A percentile compares a stretch with the other conserved stretches of the same genome.
phyloP scores from a whole-genome alignment of 2,329 filamentous ascomycete species.

The Phialocephala subalpina region DNA sequence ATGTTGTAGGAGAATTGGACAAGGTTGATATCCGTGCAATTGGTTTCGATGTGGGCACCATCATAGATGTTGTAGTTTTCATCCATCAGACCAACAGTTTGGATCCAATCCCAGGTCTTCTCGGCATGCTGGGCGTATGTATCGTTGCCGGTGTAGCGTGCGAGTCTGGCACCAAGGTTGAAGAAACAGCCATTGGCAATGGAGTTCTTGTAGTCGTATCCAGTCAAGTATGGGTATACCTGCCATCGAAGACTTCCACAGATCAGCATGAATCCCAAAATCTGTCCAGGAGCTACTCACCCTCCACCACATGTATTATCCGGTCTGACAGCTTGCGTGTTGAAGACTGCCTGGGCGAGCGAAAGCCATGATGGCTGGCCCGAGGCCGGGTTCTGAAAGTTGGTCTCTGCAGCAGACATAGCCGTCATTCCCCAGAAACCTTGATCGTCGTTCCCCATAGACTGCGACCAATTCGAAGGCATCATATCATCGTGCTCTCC shows the following conservation, averaged over 20 bases:
- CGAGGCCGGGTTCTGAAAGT: slow-evolving; percentile 72
- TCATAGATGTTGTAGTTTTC: slow-evolving; percentile 63
- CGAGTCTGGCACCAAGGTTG: slow-evolving; percentile 74
- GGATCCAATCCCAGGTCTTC: slow-evolving; percentile 73
- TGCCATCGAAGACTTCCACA: slow-evolving; percentile 74
- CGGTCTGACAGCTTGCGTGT: slow-evolving; percentile 78
- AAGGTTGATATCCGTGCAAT: slow-evolving; percentile 61
- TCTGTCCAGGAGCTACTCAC: slow-evolving; percentile 29
- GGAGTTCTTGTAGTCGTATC: slow-evolving; percentile 71
- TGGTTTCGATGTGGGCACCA: slow-evolving; percentile 54
- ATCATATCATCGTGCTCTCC: slow-evolving; percentile 65
- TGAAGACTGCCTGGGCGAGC: slow-evolving; percentile 81
- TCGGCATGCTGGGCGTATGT: slow-evolving; percentile 83
- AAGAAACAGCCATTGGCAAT: slow-evolving; percentile 76
- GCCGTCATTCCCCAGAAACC: slow-evolving; percentile 86
- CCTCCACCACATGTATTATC: slow-evolving; percentile 76
- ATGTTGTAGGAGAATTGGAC: slow-evolving; percentile 76
- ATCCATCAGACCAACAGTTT: slow-evolving; percentile 64
- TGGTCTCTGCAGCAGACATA: slow-evolving; percentile 80
- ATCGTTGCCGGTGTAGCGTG: slow-evolving; percentile 78
- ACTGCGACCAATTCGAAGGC: slow-evolving; percentile 53
- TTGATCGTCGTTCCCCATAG: slow-evolving; percentile 48
- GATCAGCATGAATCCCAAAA: slow-evolving; percentile 20
- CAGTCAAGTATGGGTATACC: slow-evolving; percentile 73
- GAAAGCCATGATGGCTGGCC: slow-evolving; percentile 78